Base-by-base conservation (phyloP, 202 grass and related monocot genomes). In the Schoenoplectus triqueter region DNA sequence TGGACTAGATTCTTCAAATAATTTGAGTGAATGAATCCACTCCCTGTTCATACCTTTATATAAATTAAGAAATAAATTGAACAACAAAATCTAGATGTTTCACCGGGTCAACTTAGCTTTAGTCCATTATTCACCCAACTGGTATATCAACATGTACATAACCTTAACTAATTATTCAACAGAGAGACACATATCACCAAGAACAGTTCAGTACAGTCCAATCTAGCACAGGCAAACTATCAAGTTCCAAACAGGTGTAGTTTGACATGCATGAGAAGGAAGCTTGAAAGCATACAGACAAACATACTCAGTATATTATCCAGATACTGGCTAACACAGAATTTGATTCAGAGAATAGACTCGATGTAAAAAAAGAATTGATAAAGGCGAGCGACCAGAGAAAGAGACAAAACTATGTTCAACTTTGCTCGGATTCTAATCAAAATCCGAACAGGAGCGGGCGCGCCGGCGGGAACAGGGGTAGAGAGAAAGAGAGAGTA, bases 401-500 rank as follows among this genome's bases (percentile, higher is more conserved):
- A 9, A 57, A 77, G 47, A 77, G 31, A 0, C 15, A 5, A 57
- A 40, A 31, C 14, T n/a, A 19, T 11, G 31, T 31, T 14, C 20
- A 77, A 40, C 1, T 56, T 14, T 31, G 31, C 22, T 5, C 11
- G 72, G 47, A 62, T 76, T 85, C 20, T 62, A 48, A 3, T 3
- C 21, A 31, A 31, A 84, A 73, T 20, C 70, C 47, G 17, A 73
- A 73, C 17, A 73, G 39, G 19, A 21, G 10, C 2, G 1, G 11
- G 7, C 48, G 75, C 13, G 2, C 18, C 18, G 7, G 18, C 18
- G 2, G 61, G 6, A 19, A 64, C 1, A 22, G 8, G 5, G 60
- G 46, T 10, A 40, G 40, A 46, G 47, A 50, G 48, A 10, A 0
- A 52, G 47, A 51, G 19, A 74, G 71, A 64, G 74, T 67, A 94